Percentiles rank a stretch among this genome's conserved stretches.
Conservation (phyloP, 768 basidiomycete species). For the Boletus barrowsii region DNA sequence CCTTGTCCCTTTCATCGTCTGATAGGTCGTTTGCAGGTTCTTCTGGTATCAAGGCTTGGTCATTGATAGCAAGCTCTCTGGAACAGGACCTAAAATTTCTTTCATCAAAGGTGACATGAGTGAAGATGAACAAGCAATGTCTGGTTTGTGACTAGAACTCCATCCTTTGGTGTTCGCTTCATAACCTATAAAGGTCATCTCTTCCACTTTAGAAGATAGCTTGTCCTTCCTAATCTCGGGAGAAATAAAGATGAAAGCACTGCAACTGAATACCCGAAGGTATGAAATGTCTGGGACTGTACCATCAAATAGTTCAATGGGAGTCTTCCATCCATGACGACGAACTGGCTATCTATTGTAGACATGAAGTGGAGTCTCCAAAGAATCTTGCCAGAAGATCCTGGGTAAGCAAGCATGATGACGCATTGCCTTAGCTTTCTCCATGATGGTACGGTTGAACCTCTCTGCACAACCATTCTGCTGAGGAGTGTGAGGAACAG, state of each 20-base stretch:
- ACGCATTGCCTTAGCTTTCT: background rate
- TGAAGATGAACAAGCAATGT: too few species aligned
- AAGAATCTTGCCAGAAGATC: background rate
- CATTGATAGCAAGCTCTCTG: too few species aligned
- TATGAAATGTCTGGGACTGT: background rate
- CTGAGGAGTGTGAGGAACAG: background rate
- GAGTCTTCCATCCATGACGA: background rate
- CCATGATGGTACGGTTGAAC: background rate
- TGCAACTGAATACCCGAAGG: background rate
- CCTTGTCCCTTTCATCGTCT: too few species aligned
- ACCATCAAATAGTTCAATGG: background rate
- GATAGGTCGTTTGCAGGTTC: too few species aligned
- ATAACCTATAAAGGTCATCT: background rate
- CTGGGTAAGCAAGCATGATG: background rate
- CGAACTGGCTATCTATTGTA: background rate
- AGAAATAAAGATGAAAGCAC: background rate
- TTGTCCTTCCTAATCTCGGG: background rate
- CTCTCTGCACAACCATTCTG: background rate
- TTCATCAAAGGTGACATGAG: too few species aligned
- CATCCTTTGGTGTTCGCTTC: background rate
- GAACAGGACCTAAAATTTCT: too few species aligned
- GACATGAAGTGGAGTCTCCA: background rate
- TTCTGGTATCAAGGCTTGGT: too few species aligned
- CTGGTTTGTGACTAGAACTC: too few species aligned
- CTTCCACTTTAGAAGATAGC: background rate